Evolutionary conservation across 176 grass and related monocot genomes (phyloP), one percentile per base, ranked within the genome.

Genomic region (Rhynchospora breviuscula): DNA sequence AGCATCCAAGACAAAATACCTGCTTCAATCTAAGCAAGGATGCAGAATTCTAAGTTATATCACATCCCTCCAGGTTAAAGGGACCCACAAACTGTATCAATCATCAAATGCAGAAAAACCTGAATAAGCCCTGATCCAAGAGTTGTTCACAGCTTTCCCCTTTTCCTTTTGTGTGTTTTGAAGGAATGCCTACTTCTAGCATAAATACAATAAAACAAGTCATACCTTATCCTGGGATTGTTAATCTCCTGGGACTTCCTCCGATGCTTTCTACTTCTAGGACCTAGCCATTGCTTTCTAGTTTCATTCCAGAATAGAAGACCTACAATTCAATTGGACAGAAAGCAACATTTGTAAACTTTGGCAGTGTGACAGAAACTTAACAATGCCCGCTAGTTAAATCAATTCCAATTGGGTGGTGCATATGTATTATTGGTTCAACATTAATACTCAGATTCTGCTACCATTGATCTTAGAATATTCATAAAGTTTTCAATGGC

Each of bases 241-340:
- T 9, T 65, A 40, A 26, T 45, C 65, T 90, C 88, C 86, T 88
- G 79, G 33, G 60, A 81, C 83, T 81, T 88, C 69, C 86, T 85
- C 76, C 76, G 71, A 11, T 40, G 70, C 76, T 12, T 90, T 86
- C 72, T 90, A 70, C 15, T 90, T 86, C 78, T 90, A 70, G 80
- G 88, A 87, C 91, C 92, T 84, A 88, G 66, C 96, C 96, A 99
- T 66, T 95, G 89, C 33, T 92, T 87, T 80, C 96, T 93, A 77
- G 86, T 90, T 79, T 99, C 88, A 83, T 95, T 93, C 96, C 96
- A 99, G 5, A 90, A 83, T 45, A 91, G 74, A 90, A 95, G 91
- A 59, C 96, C 96, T 99, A 79, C 9, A 26, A 44, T 67, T 75
- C 64, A 63, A 63, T 33, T 71, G 74, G 3, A 44, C 10, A 59